phyloP scores from a whole-genome alignment of 805 yeast genomes.

The Tetrapisispora taiwanensis region DNA sequence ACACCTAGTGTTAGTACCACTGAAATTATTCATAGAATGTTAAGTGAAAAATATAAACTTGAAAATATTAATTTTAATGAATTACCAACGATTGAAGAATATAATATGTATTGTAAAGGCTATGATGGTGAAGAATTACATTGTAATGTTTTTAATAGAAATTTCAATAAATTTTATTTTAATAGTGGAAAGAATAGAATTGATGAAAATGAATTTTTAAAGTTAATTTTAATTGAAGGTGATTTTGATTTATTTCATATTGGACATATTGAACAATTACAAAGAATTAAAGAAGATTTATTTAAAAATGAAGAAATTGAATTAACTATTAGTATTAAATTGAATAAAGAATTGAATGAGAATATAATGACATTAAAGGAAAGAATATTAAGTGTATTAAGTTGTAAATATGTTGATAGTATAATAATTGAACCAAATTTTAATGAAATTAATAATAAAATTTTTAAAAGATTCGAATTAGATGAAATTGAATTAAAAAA shows the following conservation, averaged over 20 bases:
- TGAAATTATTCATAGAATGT: slow-evolving; percentile 84
- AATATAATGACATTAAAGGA: slow-evolving; percentile 76
- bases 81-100: slow-evolving; percentile 10
- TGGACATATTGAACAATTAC: slow-evolving; percentile 75
- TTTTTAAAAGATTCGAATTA: not conserved
- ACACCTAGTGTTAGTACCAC: slow-evolving; percentile 94
- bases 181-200: slow-evolving; percentile 9
- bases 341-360: slow-evolving; percentile 43
- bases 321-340: slow-evolving; percentile 42
- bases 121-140: slow-evolving; percentile 43
- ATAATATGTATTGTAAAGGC: slow-evolving; percentile 50
- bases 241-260: slow-evolving; percentile 89
- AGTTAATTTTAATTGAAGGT: slow-evolving; percentile 43
- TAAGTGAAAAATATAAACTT: slow-evolving; percentile 25
- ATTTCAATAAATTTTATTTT: slow-evolving; percentile 27
- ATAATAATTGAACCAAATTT: slow-evolving; percentile 38
- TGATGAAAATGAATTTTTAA: not conserved
- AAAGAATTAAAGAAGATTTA: slow-evolving; percentile 35
- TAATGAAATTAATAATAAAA: not conserved
- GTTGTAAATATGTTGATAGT: slow-evolving; percentile 77
- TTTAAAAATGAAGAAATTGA: slow-evolving; percentile 34
- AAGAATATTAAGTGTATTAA: slow-evolving; percentile 77
- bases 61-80: not conserved
- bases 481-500: not conserved
- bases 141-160: slow-evolving; percentile 48